Evolutionary conservation across 805 yeast genomes (phyloP), one percentile per base, ranked within the genome.

Genomic region (Kluyveromyces lactis): DNA sequence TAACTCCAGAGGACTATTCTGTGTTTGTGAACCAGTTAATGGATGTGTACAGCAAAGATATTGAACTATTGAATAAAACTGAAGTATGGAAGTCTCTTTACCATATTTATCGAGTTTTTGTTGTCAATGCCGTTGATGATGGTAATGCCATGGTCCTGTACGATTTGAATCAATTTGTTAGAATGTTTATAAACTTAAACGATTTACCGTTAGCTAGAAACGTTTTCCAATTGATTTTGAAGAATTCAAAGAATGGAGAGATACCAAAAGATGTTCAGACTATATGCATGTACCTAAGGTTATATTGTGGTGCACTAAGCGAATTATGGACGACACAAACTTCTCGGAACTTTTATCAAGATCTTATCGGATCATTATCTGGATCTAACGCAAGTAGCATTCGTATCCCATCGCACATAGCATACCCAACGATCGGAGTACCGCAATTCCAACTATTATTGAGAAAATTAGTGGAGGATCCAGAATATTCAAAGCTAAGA

Each of bases 281-380:
- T 5, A 42, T 53, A 9, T 32, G 42, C 1, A 48, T 51, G 27
- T 51, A 48, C 36, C 40, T 56, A 29, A 47, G 50, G 29, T 35
- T 57, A 32, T 37, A 52, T n/a, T 55, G 60, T 42, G 62, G 62
- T 24, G 53, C 58, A 4, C 34, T 49, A 33, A 41, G 48, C 15
- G 41, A 40, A 15, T 44, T 41, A 31, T 56, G 60, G 58, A 36
- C 28, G 13, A 15, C 13, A 23, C 17, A 26, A 3, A 17, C 18
- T 4, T 15, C 18, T 13, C 18, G 15, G 7, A 17, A 13, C 11
- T 13, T 11, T 17, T 34, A 24, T 21, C 29, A 34, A 15, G 29
- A 24, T 26, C 21, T 34, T 13, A 39, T 42, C 13, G 24, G 23
- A 19, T 35, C 31, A 10, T 24, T 24, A 6, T 18, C 37, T 16